Evolutionary conservation across 306 rosid species (phyloP).

Genomic region (Luffa acutangula): DNA sequence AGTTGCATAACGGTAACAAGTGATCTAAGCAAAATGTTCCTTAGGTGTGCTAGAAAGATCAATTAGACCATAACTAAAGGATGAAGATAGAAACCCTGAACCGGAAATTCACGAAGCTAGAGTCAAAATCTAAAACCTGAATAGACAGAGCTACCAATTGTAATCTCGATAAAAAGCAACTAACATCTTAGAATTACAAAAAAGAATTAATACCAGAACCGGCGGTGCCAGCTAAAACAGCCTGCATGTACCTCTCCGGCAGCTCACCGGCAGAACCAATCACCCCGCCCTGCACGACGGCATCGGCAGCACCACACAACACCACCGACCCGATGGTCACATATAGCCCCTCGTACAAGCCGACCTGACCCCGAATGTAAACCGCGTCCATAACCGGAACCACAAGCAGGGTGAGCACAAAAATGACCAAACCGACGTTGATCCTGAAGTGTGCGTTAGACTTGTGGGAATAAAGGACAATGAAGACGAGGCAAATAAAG

Average conservation of each 20-base stretch:
- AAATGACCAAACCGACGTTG: conserved; percentile 51
- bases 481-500: conserved; percentile 38
- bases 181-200: not conserved
- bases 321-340: conserved; percentile 42
- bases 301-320: conserved; percentile 55
- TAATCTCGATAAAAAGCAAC: not conserved
- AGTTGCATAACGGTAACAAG: not conserved
- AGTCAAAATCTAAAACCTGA: no score
- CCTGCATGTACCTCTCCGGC: conserved; percentile 81
- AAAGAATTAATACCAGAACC: conserved; percentile 40
- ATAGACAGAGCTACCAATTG: no score
- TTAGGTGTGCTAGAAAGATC: not conserved
- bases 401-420: conserved; percentile 35
- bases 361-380: conserved; percentile 62
- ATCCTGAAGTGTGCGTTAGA: conserved; percentile 48
- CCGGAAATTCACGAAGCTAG: not conserved
- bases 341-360: conserved; percentile 55
- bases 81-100: no score
- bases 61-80: no score
- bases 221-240: conserved; percentile 81
- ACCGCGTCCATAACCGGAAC: conserved; percentile 53
- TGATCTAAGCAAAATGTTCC: not conserved
- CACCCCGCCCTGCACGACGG: conserved; percentile 62
- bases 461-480: conserved; percentile 48
- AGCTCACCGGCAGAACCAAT: conserved; percentile 79